Evolutionary conservation across 495 filamentous ascomycete genomes (phyloP).

Genomic region (Lentithecium fluviatile): DNA sequence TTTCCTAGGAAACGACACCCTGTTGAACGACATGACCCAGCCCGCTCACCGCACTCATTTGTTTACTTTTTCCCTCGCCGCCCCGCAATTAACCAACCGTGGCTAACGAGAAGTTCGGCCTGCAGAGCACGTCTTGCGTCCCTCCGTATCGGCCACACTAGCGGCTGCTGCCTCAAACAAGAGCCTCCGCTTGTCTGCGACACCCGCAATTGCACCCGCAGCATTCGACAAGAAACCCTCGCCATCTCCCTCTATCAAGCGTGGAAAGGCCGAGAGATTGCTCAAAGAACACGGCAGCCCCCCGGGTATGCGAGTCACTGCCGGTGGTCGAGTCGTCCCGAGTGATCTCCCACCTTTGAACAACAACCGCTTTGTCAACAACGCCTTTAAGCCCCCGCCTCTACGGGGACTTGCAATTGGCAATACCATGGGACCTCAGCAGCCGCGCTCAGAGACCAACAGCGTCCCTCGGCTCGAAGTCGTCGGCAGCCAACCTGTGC

Average conservation of each 20-base stretch:
- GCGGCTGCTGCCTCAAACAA: conserved; percentile 7
- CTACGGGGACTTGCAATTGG: not conserved
- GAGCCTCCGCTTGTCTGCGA: not conserved
- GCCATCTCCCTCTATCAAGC: conserved; percentile 45
- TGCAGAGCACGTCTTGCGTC: conserved; percentile 37
- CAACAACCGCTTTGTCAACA: conserved; percentile 34
- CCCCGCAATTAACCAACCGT: not conserved
- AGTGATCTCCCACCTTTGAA: conserved; percentile 42
- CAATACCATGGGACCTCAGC: conserved; percentile 7
- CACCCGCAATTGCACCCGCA: conserved; percentile 6
- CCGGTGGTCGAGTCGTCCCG: conserved; percentile 63
- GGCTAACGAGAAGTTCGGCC: not conserved
- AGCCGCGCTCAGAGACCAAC: conserved; percentile 4
- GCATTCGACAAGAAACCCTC: conserved; percentile 37
- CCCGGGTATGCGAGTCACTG: conserved; percentile 61
- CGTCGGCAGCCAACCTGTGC: conserved; percentile 16
- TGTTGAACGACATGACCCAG: no score
- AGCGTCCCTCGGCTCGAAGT: conserved; percentile 1
- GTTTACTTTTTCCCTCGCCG: not conserved
- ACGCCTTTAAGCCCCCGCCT: conserved; percentile 31
- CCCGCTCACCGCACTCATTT: not conserved
- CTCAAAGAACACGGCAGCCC: conserved; percentile 61
- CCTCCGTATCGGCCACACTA: conserved; percentile 29
- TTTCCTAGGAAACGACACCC: no score
- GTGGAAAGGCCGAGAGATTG: conserved; percentile 46